Evolutionary conservation across 2,329 filamentous ascomycete species (phyloP).

Genomic region (Davidsoniella australis): DNA sequence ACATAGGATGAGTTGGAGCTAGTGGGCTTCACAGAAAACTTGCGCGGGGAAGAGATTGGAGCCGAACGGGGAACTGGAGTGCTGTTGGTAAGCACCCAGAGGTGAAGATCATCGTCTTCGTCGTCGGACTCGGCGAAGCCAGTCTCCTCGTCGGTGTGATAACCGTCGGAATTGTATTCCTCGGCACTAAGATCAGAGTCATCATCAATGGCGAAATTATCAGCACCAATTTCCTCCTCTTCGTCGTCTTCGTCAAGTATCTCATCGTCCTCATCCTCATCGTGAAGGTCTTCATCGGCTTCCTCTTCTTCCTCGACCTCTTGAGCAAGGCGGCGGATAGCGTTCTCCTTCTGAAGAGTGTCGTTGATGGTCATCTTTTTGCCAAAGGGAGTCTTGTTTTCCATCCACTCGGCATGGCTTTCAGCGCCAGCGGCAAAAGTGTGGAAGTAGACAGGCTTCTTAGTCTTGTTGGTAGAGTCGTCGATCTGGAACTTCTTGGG

Average conservation of each 20-base stretch:
- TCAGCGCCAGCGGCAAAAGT: constrained; percentile 80
- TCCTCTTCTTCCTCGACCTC: constrained; percentile 83
- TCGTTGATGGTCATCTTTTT: constrained; percentile 75
- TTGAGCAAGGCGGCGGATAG: constrained; percentile 67
- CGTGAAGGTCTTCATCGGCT: constrained; percentile 47
- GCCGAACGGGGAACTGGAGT: constrained; percentile 5
- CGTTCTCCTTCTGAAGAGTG: constrained; percentile 76
- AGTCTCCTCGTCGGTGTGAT: constrained; percentile 56
- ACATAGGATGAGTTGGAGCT: constrained; percentile 44
- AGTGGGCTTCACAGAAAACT: constrained; percentile 1
- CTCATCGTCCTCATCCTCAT: constrained; percentile 30
- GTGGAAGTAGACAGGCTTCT: constrained; percentile 53
- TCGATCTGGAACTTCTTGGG: constrained; percentile 12
- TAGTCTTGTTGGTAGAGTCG: constrained; percentile 8
- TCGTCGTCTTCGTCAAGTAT: constrained; percentile 33
- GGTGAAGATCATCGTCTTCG: constrained; percentile 43
- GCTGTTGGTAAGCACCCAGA: constrained; percentile 38
- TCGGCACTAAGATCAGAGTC: constrained; percentile 49
- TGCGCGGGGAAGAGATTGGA: neutral
- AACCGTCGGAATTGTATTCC: constrained; percentile 46
- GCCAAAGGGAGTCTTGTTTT: constrained; percentile 44
- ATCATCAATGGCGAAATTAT: constrained; percentile 35
- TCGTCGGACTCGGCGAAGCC: constrained; percentile 54
- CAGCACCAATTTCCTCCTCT: constrained; percentile 33
- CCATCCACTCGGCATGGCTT: constrained; percentile 76